Conservation (phyloP, 768 basidiomycete species). For the Cubamyces lactineus region DNA sequence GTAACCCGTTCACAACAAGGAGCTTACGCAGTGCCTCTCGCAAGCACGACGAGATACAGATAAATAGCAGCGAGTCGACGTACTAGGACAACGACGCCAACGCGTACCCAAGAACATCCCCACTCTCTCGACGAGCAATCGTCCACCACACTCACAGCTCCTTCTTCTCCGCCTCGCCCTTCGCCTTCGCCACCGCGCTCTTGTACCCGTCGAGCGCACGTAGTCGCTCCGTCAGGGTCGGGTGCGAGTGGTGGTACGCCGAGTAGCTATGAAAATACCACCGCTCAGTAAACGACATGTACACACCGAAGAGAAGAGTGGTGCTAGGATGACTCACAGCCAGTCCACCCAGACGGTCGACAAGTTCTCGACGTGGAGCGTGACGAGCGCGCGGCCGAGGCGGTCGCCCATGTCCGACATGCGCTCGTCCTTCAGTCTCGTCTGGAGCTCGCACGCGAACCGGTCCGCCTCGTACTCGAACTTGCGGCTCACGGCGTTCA, state of each 20-base stretch:
- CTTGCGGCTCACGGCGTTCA: constrained; percentile 82
- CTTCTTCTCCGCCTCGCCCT: constrained; percentile 27
- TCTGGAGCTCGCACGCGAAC: constrained; percentile 78
- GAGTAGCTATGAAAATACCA: constrained; percentile 65
- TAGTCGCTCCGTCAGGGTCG: constrained; percentile 88
- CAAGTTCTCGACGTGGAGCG: constrained; percentile 90
- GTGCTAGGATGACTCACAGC: constrained; percentile 56
- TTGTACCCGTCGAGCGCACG: constrained; percentile 65
- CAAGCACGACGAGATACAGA: no score
- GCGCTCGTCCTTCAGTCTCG: constrained; percentile 48
- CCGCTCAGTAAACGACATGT: background rate
- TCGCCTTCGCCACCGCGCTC: constrained; percentile 5
- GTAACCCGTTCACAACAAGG: no score
- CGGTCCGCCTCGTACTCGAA: constrained; percentile 95
- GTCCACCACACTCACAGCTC: constrained; percentile 21
- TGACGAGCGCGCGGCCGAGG: constrained; percentile 79
- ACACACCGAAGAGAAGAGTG: background rate
- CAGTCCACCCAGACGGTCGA: constrained; percentile 94
- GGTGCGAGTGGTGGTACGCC: constrained; percentile 95
- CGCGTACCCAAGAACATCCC: background rate
- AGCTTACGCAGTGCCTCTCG: no score
- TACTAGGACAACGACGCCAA: background rate
- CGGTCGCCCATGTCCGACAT: constrained; percentile 88
- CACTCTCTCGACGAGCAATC: background rate
- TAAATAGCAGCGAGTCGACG: background rate